These are phyloP conservation scores for Monosporascus sp. DNA, from an alignment of 2,329 filamentous ascomycete genomes.

Conservation along the genomic window DNA sequence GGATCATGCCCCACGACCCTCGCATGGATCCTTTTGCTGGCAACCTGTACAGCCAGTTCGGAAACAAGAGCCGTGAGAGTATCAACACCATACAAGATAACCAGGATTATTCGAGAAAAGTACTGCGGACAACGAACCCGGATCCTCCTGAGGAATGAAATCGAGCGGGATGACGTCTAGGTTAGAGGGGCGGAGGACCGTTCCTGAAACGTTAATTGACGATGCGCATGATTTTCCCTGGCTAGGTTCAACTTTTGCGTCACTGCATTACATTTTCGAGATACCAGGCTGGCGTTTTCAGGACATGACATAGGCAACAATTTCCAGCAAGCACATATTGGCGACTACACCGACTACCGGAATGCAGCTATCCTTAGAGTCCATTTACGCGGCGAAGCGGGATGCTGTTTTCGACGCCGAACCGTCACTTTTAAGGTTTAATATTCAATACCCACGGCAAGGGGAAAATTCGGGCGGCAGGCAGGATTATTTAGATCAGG, in stretches of 20 bases:
- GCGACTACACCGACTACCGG: slow-evolving; percentile 7
- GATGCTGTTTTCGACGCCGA: slow-evolving; percentile 15
- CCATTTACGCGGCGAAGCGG: not conserved
- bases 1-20: slow-evolving; percentile 56
- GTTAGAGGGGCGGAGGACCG: slow-evolving; percentile 3
- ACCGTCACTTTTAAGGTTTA: slow-evolving; percentile 12
- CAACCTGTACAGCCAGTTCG: slow-evolving; percentile 48
- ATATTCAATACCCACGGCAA: slow-evolving; percentile 11
- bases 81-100: slow-evolving; percentile 60
- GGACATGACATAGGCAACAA: slow-evolving; percentile 17
- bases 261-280: slow-evolving; percentile 36
- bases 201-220: slow-evolving; percentile 19
- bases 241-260: slow-evolving; percentile 20
- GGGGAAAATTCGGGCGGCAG: slow-evolving; percentile 4
- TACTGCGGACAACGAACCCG: slow-evolving; percentile 59
- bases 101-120: slow-evolving; percentile 59
- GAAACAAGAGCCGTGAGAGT: slow-evolving; percentile 57
- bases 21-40: slow-evolving; percentile 57
- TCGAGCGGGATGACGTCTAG: not conserved
- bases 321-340: slow-evolving; percentile 16
- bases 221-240: slow-evolving; percentile 27
- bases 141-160: slow-evolving; percentile 40
- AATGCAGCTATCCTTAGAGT: slow-evolving; percentile 1
- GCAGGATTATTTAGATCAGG: slow-evolving; percentile 13
- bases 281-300: slow-evolving; percentile 42